Evolutionary conservation across 2,329 filamentous ascomycete genomes (phyloP).

Genomic region (Cryphonectria naterciae): DNA sequence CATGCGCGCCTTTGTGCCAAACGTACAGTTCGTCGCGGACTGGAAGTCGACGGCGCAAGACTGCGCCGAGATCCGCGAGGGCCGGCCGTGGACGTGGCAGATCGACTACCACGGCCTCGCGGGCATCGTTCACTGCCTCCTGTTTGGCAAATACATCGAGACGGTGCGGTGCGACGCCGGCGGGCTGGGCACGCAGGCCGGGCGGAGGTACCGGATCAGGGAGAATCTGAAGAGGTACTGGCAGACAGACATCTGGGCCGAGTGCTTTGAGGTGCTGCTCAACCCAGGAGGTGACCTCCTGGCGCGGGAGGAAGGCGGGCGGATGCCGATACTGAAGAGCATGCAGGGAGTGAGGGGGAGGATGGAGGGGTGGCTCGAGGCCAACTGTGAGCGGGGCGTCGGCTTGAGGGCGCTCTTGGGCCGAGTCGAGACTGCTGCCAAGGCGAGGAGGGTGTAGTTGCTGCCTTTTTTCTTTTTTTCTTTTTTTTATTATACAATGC

Average conservation of each 20-base stretch:
- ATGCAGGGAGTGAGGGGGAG: constrained; percentile 71
- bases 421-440: constrained; percentile 60
- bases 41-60: constrained; percentile 89
- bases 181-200: constrained; percentile 56
- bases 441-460: constrained; percentile 37
- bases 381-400: constrained; percentile 79
- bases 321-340: constrained; percentile 73
- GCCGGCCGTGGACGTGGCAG: constrained; percentile 95
- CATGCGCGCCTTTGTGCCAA: constrained; percentile 78
- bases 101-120: constrained; percentile 95
- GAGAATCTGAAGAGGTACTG: constrained; percentile 93
- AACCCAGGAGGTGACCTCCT: constrained; percentile 68
- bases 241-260: constrained; percentile 89
- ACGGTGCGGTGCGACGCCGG: constrained; percentile 63
- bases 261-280: constrained; percentile 81
- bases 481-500: too few relatives aligned
- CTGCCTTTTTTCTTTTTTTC: too few relatives aligned
- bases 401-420: constrained; percentile 71
- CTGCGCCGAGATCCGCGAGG: constrained; percentile 93
- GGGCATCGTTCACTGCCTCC: constrained; percentile 81
- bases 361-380: constrained; percentile 85
- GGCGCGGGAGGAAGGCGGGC: constrained; percentile 65
- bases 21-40: constrained; percentile 89
- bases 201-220: constrained; percentile 76
- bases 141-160: constrained; percentile 96